Conservation (phyloP, 1,139 yeast genomes). For the Schwanniomyces etchellsii region DNA sequence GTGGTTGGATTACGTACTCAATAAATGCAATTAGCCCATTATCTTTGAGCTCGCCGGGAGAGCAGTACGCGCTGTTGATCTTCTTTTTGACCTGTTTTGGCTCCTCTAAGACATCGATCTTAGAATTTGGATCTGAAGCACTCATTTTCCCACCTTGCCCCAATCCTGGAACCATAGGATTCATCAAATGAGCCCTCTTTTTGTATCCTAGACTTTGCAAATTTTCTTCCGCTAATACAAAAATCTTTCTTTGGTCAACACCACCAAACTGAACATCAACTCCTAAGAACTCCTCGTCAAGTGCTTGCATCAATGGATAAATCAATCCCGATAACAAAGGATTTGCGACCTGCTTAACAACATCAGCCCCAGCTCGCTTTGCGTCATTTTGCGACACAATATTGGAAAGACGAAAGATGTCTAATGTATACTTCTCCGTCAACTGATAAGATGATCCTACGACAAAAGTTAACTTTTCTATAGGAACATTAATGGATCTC, state of each 20-base stretch:
- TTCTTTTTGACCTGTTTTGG: constrained; percentile 87
- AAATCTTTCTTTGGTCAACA: constrained; percentile 97
- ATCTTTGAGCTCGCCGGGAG: constrained; percentile 88
- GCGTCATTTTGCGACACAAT: constrained; percentile 91
- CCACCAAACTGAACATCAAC: constrained; percentile 98
- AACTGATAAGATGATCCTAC: constrained; percentile 88
- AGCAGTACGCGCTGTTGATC: constrained; percentile 88
- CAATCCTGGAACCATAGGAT: constrained; percentile 97
- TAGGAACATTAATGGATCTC: constrained; percentile 82
- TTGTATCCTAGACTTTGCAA: constrained; percentile 83
- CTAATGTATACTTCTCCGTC: constrained; percentile 74
- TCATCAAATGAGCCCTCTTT: constrained; percentile 98
- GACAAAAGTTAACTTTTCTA: constrained; percentile 78
- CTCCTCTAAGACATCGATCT: constrained; percentile 86
- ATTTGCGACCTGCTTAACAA: constrained; percentile 93
- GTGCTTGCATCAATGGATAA: constrained; percentile 97
- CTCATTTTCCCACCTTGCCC: constrained; percentile 98
- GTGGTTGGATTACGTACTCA: constrained; percentile 80
- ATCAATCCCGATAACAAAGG: constrained; percentile 91
- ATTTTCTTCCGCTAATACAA: constrained; percentile 94
- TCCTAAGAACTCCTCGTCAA: constrained; percentile 86
- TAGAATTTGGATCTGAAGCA: constrained; percentile 97
- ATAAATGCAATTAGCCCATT: constrained; percentile 87
- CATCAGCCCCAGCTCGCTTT: constrained; percentile 99
- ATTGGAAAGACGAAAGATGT: constrained; percentile 78